Base-by-base conservation (phyloP, 306 rosid genomes). In the Vigna radiata region DNA sequence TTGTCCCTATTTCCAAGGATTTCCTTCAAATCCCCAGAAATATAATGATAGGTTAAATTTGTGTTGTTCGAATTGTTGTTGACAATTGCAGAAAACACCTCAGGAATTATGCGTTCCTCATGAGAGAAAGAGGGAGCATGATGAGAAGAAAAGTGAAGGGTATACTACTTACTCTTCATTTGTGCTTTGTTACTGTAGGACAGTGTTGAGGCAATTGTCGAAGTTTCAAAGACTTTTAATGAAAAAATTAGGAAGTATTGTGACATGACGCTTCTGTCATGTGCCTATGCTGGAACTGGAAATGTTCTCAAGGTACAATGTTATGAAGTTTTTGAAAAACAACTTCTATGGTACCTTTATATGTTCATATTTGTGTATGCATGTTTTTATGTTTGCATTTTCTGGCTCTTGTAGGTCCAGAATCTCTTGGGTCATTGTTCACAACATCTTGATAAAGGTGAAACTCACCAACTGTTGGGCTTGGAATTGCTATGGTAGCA, bases 201-300 rank as follows among this genome's bases (percentile, higher is more conserved):
- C 61, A 91, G 83, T 53, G 98, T 93, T 61, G 98, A 96, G 88
- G 98, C 96, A 77, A 96, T 97, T 15, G 93, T 97, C 0, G 98
- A 91, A 85, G 99, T 96, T 69, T 91, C 99, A 41, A 96, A 96
- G 89, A 96, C 97, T 21, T 96, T 96, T 64, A 83, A 96, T 82
- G 98, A 93, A 85, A 96, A 96, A 83, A 93, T 96, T 70, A 88
- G 97, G 60, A 92, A 91, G 88, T 84, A 96, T 63, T 91, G 97
- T 67, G 99, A 96, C 79, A 93, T 96, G 99, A 91, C 96, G 49
- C 81, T 93, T 49, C 91, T 96, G 62, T 92, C 99, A 53, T 96
- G 98, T 81, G 99, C 99, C 48, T 96, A 92, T 81, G 98, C 99
- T 9, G 99, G 99, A 87, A 96, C 99, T 15, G 99, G 99, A 81